phyloP scores from a whole-genome alignment of 306 rosid species.

The Trifolium repens region DNA sequence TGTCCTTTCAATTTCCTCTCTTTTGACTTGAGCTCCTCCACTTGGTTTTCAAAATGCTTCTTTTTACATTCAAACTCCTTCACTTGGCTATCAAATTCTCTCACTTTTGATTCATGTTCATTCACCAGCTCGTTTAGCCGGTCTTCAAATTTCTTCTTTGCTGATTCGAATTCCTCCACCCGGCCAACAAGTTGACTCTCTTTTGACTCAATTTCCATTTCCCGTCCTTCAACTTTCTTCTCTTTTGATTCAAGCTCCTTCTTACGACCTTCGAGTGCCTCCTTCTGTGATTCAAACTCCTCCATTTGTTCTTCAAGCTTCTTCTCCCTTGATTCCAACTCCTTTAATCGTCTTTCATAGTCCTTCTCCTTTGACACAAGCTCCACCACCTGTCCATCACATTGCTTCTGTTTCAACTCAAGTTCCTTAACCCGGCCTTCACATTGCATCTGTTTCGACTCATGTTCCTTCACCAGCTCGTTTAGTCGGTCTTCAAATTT shows the following conservation, averaged over 20 bases:
- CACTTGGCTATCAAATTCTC: neutral
- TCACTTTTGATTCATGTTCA: too few species aligned
- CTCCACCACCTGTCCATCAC: too few species aligned
- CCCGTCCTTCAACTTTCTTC: neutral
- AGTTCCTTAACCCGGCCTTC: too few species aligned
- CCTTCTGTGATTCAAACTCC: neutral
- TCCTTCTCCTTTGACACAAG: too few species aligned
- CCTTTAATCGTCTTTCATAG: too few species aligned
- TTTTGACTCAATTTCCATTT: neutral
- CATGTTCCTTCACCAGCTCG: constrained; percentile 11
- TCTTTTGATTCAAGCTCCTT: constrained; percentile 8
- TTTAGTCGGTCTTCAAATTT: constrained; percentile 15
- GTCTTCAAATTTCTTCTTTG: constrained; percentile 29
- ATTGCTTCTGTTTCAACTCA: too few species aligned
- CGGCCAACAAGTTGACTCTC: neutral
- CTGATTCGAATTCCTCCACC: constrained; percentile 16
- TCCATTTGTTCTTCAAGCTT: neutral
- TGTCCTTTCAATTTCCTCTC: neutral
- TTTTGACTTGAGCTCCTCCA: neutral
- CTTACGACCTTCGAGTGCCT: neutral
- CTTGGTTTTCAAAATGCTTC: neutral
- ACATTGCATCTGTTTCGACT: neutral
- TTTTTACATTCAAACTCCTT: neutral
- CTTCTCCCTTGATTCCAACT: too few species aligned
- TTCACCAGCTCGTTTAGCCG: too few species aligned